Evolutionary conservation across 2,329 filamentous ascomycete genomes (phyloP), one percentile per base, ranked within the genome.

Genomic region (Ceratocystis colombiana): DNA sequence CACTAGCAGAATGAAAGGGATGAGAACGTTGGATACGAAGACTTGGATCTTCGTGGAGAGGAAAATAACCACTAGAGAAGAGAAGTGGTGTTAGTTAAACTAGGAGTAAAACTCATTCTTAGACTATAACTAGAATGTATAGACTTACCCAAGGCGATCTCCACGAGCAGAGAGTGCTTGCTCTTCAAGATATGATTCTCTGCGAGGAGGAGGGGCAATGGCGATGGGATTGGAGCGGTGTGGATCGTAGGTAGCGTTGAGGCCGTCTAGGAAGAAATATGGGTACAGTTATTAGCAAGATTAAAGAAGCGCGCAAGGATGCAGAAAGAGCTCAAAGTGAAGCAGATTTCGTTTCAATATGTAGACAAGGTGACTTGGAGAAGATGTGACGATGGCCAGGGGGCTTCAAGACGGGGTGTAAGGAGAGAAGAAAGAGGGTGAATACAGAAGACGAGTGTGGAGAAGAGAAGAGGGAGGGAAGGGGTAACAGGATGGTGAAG

Each of bases 141-240:
- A n/a, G 7, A 76, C 79, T 72, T 79, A 85, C 84, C 83, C 82
- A 72, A 77, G 78, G 62, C 83, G 71, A 72, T 86, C 83, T 64
- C 83, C 84, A 65, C 83, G 77, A 57, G 80, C 84, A 30, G 83
- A 84, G 25, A 86, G 73, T 15, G 64, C 64, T 68, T 78, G 79
- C 69, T 79, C 78, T 25, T 67, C 63, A 8, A 67, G 44, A 28
- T 65, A 65, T 10, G 62, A 67, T 25, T 65, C 55, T 30, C 66
- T 57, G 12, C 66, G 55, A 17, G 50, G 37, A 33, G 65, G 65
- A 6, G 63, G 57, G 12, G 66, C 79, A 68, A 84, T 85, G 50
- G 79, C 75, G 70, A 85, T 84, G 62, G 83, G 82, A 48, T 75
- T 64, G 8, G 66, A 66, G 12, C 65, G 53, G 20, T 53, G 55